These are phyloP conservation scores for Apophysomyces ossiformis DNA, from an alignment of 371 early-diverging fungal genomes.

Conservation along the genomic window DNA sequence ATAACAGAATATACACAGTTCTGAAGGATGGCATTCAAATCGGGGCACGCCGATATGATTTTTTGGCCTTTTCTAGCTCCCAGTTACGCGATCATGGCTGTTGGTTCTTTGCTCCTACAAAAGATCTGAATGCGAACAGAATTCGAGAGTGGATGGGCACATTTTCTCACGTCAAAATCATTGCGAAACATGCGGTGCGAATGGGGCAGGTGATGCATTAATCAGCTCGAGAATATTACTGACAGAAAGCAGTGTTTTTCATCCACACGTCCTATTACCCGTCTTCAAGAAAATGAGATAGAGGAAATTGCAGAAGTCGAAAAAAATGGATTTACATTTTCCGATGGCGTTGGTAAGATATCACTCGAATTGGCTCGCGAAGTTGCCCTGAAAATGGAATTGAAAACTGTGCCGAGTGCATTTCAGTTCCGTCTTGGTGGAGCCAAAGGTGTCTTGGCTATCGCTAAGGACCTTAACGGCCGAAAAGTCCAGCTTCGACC, in stretches of 20 bases:
- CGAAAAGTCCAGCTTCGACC: constrained; percentile 59
- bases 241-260: constrained; percentile 61
- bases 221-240: not conserved
- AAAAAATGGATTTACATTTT: constrained; percentile 64
- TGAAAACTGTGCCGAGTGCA: constrained; percentile 65
- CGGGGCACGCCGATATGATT: constrained; percentile 64
- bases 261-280: constrained; percentile 59
- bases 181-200: constrained; percentile 74
- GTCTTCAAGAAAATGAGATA: constrained; percentile 39
- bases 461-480: constrained; percentile 28
- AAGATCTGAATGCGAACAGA: constrained; percentile 48
- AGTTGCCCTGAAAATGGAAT: constrained; percentile 55
- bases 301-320: constrained; percentile 61
- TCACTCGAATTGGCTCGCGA: constrained; percentile 55
- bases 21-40: constrained; percentile 63
- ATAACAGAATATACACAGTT: constrained; percentile 54
- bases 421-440: constrained; percentile 86
- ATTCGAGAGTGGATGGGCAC: constrained; percentile 79
- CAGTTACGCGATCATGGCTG: constrained; percentile 74
- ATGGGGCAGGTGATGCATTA: constrained; percentile 65
- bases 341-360: constrained; percentile 88
- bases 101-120: constrained; percentile 70
- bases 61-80: constrained; percentile 73
- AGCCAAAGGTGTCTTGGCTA: constrained; percentile 76
- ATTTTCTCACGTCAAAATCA: constrained; percentile 67